Evolutionary conservation across 1,284 basidiomycete species (phyloP).

Genomic region (Neolentinus lepideus): DNA sequence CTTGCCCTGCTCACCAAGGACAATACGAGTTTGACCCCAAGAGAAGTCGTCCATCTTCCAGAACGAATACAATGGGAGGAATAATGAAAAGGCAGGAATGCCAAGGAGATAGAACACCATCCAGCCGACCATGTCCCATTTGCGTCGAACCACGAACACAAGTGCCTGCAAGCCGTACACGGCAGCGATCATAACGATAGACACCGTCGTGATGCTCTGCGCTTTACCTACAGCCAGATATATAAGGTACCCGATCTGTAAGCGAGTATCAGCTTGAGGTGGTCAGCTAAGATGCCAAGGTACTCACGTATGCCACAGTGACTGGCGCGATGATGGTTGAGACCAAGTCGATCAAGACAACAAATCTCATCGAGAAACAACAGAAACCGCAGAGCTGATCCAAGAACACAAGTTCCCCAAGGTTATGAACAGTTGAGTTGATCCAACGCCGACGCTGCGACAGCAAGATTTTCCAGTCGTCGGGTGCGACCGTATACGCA

Average conservation of each 20-base stretch:
- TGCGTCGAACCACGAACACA: slow-evolving; percentile 79
- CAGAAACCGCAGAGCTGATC: slow-evolving; percentile 96
- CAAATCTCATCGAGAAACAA: slow-evolving; percentile 97
- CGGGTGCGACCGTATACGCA: slow-evolving; percentile 88
- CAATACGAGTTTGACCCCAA: slow-evolving; percentile 93
- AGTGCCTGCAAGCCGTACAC: slow-evolving; percentile 92
- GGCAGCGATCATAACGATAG: slow-evolving; percentile 87
- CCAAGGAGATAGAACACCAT: slow-evolving; percentile 95
- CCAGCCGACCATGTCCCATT: slow-evolving; percentile 97
- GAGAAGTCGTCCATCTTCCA: slow-evolving; percentile 99
- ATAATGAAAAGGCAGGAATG: slow-evolving; percentile 88
- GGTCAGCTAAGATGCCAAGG: not conserved
- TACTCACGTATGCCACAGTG: slow-evolving; percentile 86
- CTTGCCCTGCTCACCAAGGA: slow-evolving; percentile 92
- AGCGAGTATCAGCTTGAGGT: slow-evolving; percentile 4
- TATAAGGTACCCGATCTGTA: slow-evolving; percentile 83
- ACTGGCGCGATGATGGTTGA: slow-evolving; percentile 86
- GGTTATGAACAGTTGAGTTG: slow-evolving; percentile 97
- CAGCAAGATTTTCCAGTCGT: slow-evolving; percentile 89
- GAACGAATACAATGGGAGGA: slow-evolving; percentile 94
- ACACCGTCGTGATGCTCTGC: slow-evolving; percentile 66
- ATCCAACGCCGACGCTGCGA: slow-evolving; percentile 99
- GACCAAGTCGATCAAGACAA: slow-evolving; percentile 93
- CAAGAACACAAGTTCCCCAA: slow-evolving; percentile 88
- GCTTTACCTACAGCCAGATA: slow-evolving; percentile 64